Base-by-base conservation (phyloP, 139 green algal species). In the Gonium pectorale region DNA sequence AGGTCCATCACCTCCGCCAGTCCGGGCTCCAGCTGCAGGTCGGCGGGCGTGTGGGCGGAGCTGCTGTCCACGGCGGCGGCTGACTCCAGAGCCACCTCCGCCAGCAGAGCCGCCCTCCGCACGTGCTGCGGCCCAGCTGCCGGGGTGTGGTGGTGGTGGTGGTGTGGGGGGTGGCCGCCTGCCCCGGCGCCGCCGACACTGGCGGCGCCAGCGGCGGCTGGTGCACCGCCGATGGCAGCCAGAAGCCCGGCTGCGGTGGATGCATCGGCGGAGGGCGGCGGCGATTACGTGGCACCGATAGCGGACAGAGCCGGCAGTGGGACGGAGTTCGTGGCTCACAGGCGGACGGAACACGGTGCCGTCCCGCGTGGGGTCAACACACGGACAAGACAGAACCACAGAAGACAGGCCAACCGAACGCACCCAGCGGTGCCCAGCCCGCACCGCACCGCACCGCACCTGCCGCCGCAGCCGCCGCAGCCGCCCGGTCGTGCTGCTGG, bases 71-170 rank as follows among this genome's bases (percentile, higher is more conserved):
- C 79, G 35, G 79, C 79, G 35, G 64, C 79, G 19, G 79, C 44
- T 6, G 79, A 29, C 0, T 27, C 79, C 35, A 85, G 64, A 9
- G 79, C 79, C 46, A 85, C 64, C 49, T 77, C 79, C 64, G 79
- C 79, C 79, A 85, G 79, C 79, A 85, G 79, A 64, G 79, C 79
- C 31, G 79, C 79, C 11, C 33, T 33, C 15, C 64, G 64, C 27
- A 85, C 79, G 26, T 80, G 62, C 13, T 68, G 72, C 52, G 33
- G 19, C 33, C 51, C 35, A 11, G 40, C 29, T n/a, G n/a, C n/a
- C n/a, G n/a, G n/a, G n/a, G n/a, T n/a, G n/a, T n/a, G n/a, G n/a
- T n/a, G n/a, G n/a, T n/a, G n/a, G n/a, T n/a, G n/a, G n/a, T n/a
- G n/a, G n/a, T n/a, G n/a, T n/a, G n/a, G n/a, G 67, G 40, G 11